A percentile compares a stretch with the other conserved stretches of the same genome.
Conservation (phyloP, 768 basidiomycete species). For the Dioszegia aurantiaca region DNA sequence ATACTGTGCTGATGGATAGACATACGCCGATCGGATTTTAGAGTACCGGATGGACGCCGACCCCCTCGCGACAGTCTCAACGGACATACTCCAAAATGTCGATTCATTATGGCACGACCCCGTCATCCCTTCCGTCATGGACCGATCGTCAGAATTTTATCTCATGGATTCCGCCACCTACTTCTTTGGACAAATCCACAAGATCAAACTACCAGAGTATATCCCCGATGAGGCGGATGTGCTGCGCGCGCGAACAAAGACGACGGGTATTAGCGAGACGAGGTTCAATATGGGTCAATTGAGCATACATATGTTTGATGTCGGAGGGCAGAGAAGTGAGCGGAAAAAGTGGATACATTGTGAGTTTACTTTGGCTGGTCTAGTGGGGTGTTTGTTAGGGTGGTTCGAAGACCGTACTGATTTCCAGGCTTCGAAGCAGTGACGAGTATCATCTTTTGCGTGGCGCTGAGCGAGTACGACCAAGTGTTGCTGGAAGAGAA, state of each 20-base stretch:
- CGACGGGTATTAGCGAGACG: slow-evolving; percentile 87
- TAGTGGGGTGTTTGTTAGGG: neutral
- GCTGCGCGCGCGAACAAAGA: slow-evolving; percentile 81
- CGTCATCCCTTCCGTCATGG: slow-evolving; percentile 55
- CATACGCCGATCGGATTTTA: slow-evolving; percentile 54
- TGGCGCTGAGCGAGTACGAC: slow-evolving; percentile 71
- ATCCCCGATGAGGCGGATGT: slow-evolving; percentile 83
- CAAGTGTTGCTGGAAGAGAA: slow-evolving; percentile 69
- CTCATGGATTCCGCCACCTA: slow-evolving; percentile 92
- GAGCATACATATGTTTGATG: slow-evolving; percentile 68
- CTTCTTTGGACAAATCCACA: slow-evolving; percentile 80
- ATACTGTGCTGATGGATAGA: too few relatives aligned
- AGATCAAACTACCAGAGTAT: slow-evolving; percentile 78
- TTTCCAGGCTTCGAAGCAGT: slow-evolving; percentile 66
- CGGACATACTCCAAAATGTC: slow-evolving; percentile 54
- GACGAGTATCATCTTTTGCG: slow-evolving; percentile 75
- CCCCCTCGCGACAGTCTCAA: slow-evolving; percentile 41
- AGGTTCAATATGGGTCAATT: slow-evolving; percentile 58
- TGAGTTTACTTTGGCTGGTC: slow-evolving; percentile 24
- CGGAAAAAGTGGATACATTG: slow-evolving; percentile 60
- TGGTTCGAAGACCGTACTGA: neutral
- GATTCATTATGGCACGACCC: slow-evolving; percentile 57
- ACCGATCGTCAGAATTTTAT: slow-evolving; percentile 67
- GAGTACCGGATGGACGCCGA: slow-evolving; percentile 55
- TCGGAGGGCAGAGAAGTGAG: slow-evolving; percentile 75